Evolutionary conservation across 805 yeast genomes (phyloP), one percentile per base, ranked within the genome.

Genomic region (Myxozyma udenii): DNA sequence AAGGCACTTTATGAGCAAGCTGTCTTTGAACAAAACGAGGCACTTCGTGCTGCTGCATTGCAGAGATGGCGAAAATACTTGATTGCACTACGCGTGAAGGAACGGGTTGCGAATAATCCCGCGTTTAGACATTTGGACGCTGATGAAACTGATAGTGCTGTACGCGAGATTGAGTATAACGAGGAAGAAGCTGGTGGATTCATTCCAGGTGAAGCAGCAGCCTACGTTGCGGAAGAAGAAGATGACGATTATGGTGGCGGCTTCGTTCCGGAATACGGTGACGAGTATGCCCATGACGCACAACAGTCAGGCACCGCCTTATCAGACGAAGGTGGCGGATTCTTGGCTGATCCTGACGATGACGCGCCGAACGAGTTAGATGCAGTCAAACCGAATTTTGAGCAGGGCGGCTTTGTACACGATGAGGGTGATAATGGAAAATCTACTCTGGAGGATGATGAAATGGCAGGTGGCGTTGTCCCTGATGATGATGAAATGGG

Each of bases 31-130:
- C 46, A 41, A 18, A 57, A 55, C 37, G 36, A 32, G 32, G 43
- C 36, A 42, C 44, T 44, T 14, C 52, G 53, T 28, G 46, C 39
- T 12, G 46, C 60, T 21, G 66, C 71, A 2, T 41, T 69, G 19
- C n/a, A 37, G 24, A 42, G 70, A 30, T 71, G 74, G 74, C 60
- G 70, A 36, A 53, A 61, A 46, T 67, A 67, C 36, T 58, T 71
- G 24, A 57, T 64, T 23, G 73, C 71, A 1, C 54, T 69, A 24
- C 44, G 64, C 19, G 64, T 66, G 2, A 43, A 47, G 28, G 62
- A 55, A 55, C 26, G 50, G 61, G 33, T 55, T 60, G 46, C 60
- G 51, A 39, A 36, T 36, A 41, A 53, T 46, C 45, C 69, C 53
- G 54, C 50, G 16, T 57, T 50, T 11, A 35, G 51, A 23, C 50